Conservation (phyloP, 192 early-diverging fungal genomes). For the Podila minutissima region DNA sequence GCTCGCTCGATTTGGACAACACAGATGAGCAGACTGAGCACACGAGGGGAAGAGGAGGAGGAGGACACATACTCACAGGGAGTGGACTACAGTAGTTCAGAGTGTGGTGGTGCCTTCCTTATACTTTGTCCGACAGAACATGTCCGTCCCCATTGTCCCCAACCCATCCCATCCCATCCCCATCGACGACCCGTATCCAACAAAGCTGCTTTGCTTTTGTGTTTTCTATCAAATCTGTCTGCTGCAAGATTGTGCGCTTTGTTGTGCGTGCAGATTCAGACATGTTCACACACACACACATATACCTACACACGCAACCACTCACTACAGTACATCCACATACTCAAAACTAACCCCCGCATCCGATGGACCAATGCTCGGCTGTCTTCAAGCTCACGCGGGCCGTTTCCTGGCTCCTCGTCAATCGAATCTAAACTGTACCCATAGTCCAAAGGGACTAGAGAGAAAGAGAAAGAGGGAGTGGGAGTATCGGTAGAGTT, state of each 20-base stretch:
- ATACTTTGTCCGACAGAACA: neutral
- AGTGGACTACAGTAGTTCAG: no score
- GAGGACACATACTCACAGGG: neutral
- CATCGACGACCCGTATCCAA: neutral
- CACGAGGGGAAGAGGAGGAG: neutral
- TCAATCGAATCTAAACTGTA: neutral
- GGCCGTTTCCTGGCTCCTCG: neutral
- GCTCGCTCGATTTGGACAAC: constrained; percentile 28
- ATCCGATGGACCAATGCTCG: neutral
- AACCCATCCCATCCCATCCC: neutral
- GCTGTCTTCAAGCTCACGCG: neutral
- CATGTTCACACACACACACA: no score
- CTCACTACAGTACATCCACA: neutral
- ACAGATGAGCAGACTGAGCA: neutral
- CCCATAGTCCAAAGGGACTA: no score
- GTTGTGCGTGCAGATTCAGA: neutral
- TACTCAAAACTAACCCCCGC: neutral
- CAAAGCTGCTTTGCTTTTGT: neutral
- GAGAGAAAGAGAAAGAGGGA: no score
- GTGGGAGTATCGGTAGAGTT: no score
- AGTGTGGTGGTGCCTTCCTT: no score
- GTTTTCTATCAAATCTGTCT: neutral
- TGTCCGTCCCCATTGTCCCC: neutral
- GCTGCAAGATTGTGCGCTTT: neutral
- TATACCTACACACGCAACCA: no score